Percentiles rank a stretch among this genome's conserved stretches.
Conservation (phyloP, 129 eudicot species). For the Helianthus tuberosus region DNA sequence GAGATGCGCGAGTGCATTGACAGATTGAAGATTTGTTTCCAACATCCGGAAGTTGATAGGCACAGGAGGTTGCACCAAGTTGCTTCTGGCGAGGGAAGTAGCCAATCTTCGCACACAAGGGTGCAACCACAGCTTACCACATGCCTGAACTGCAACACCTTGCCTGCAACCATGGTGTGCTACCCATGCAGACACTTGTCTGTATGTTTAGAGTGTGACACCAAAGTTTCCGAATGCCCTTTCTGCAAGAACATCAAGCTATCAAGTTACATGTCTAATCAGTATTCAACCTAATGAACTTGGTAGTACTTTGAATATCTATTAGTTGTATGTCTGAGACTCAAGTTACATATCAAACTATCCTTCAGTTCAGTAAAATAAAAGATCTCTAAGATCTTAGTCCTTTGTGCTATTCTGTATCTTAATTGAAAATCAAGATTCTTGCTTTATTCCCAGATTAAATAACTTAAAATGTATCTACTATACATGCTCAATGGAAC, state of each 20-base stretch:
- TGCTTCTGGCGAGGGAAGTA: not conserved
- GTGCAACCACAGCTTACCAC: not conserved
- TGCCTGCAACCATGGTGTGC: not conserved
- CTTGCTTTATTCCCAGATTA: no score
- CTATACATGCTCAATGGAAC: not conserved
- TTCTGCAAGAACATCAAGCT: not conserved
- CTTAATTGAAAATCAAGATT: no score
- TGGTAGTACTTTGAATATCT: no score
- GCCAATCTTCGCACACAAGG: not conserved
- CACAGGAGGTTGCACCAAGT: not conserved
- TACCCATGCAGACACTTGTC: constrained; percentile 1
- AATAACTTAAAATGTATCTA: no score
- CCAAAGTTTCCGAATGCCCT: not conserved
- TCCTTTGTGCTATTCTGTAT: not conserved
- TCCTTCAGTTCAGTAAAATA: no score
- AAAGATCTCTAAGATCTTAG: not conserved
- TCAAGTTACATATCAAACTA: not conserved
- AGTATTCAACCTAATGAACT: not conserved
- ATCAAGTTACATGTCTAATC: not conserved
- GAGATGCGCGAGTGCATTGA: not conserved
- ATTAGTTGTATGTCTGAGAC: not conserved
- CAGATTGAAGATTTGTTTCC: not conserved
- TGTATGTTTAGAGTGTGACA: constrained; percentile 2
- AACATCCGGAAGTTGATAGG: not conserved
- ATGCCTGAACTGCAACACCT: not conserved